phyloP scores from a whole-genome alignment of 176 grass and related monocot species.

The Secale cereale region DNA sequence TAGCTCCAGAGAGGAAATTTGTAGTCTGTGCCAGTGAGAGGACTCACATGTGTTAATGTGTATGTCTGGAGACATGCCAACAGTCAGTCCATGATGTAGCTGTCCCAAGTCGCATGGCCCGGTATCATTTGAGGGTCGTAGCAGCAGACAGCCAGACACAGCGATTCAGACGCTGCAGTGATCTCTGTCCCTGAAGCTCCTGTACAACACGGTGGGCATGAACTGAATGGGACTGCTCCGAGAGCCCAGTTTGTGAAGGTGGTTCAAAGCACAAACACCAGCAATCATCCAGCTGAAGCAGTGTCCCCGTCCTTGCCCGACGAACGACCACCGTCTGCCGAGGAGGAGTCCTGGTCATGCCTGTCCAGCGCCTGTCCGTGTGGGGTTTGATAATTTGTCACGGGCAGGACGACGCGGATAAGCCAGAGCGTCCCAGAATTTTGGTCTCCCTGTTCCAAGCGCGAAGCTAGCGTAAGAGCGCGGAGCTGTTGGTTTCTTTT shows the following conservation, averaged over 20 bases:
- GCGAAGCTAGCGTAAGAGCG: conserved; percentile 7
- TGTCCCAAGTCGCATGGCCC: conserved; percentile 65
- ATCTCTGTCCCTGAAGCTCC: conserved; percentile 19
- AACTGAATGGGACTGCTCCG: conserved; percentile 17
- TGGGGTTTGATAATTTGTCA: conserved; percentile 95
- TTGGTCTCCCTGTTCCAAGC: conserved; percentile 71
- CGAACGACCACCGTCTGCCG: conserved; percentile 38
- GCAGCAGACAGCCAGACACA: conserved; percentile 30
- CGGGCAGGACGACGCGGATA: conserved; percentile 50
- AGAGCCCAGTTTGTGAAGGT: conserved; percentile 8
- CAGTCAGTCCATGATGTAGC: conserved; percentile 55
- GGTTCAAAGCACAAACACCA: background rate
- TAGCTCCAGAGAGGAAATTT: conserved; percentile 70
- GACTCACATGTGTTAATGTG: conserved; percentile 51
- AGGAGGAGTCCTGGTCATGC: conserved; percentile 42
- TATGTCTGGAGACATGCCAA: conserved; percentile 86
- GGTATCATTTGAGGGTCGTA: conserved; percentile 23
- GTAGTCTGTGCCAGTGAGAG: conserved; percentile 85
- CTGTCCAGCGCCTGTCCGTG: conserved; percentile 36
- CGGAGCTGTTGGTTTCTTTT: too few relatives aligned
- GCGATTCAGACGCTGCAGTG: conserved; percentile 38
- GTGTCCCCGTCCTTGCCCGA: conserved; percentile 35
- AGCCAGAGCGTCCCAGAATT: conserved; percentile 82
- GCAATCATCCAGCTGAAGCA: conserved; percentile 20
- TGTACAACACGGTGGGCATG: conserved; percentile 22